Evolutionary conservation across 345 rosid genomes (phyloP), one percentile per base, ranked within the genome.

Genomic region (Gossypium raimondii): DNA sequence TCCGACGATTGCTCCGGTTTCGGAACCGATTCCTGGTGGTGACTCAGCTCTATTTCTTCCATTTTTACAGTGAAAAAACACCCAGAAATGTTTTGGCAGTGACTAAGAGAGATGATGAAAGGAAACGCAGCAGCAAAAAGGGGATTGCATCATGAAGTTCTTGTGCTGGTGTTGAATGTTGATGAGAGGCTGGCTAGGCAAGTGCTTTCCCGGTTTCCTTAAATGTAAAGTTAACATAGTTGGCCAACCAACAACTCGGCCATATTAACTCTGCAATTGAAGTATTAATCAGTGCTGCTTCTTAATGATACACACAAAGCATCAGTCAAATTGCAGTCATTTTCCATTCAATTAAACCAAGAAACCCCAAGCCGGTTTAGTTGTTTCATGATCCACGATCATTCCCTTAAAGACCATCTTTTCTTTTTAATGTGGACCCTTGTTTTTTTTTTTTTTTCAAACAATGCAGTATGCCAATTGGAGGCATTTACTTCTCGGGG

Each of bases 201-300:
- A 57, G 20, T 61, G 48, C 55, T n/a, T 59, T 78, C 72, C 72
- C 48, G 52, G 57, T 62, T 34, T 76, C 83, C 75, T 44, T 81
- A 78, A 84, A 84, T 85, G 86, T 27, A 50, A 58, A 74, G 67
- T 43, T 29, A 76, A 76, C 2, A 18, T 53, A 68, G 73, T 68
- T 77, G 60, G 79, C 71, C 71, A 67, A 67, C 71, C 71, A 67
- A 67, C 71, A 11, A 13, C 18, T 45, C 38, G 38, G 71, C 55
- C 55, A 11, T 24, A 9, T 18, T 34, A 62, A 62, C 67, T 62
- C 22, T 62, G 24, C 17, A 20, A 22, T 45, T 2, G 71, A 67
- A 67, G 41, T 34, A 20, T 4, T 4, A 24, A 59, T 59, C 64
- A 59, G 64, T 59, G 38, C 38, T 59, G 4, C 63, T 11, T 24